These are phyloP conservation scores for Lentinus brumalis DNA, from an alignment of 768 basidiomycete species.

Conservation along the genomic window DNA sequence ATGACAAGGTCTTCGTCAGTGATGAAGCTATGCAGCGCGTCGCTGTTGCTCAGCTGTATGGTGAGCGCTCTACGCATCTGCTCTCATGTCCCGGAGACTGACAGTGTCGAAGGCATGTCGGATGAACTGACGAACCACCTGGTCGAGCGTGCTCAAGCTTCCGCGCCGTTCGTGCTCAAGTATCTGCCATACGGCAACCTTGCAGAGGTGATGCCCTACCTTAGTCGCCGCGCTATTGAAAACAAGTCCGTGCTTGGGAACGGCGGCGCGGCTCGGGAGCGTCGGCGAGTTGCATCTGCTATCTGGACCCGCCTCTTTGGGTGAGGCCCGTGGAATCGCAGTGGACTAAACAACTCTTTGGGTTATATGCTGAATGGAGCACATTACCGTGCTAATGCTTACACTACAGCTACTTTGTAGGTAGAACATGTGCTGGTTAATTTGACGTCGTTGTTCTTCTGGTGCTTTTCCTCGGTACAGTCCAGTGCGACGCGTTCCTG, in stretches of 20 bases:
- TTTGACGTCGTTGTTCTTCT: no score
- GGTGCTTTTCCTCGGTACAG: no score
- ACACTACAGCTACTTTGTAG: no score
- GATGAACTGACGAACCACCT: constrained; percentile 79
- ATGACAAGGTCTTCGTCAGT: constrained; percentile 39
- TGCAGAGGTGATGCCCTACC: constrained; percentile 83
- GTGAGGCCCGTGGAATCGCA: not conserved
- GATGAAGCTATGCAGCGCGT: constrained; percentile 65
- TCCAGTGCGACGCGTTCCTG: no score
- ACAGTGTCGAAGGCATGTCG: constrained; percentile 66
- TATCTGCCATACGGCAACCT: constrained; percentile 79
- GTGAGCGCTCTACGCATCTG: constrained; percentile 41
- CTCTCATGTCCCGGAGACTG: not conserved
- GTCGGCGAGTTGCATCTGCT: constrained; percentile 53
- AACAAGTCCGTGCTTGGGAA: constrained; percentile 86
- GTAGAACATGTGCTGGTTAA: no score
- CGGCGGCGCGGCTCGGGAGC: constrained; percentile 70
- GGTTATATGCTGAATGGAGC: no score
- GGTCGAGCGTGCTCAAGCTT: constrained; percentile 50
- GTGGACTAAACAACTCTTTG: no score
- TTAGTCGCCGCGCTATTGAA: constrained; percentile 86
- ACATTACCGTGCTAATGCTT: no score
- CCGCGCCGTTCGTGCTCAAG: constrained; percentile 80
- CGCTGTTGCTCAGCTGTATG: constrained; percentile 81
- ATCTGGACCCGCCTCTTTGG: constrained; percentile 48